Base-by-base conservation (phyloP, 2,329 filamentous ascomycete species). In the Fusarium longipes region DNA sequence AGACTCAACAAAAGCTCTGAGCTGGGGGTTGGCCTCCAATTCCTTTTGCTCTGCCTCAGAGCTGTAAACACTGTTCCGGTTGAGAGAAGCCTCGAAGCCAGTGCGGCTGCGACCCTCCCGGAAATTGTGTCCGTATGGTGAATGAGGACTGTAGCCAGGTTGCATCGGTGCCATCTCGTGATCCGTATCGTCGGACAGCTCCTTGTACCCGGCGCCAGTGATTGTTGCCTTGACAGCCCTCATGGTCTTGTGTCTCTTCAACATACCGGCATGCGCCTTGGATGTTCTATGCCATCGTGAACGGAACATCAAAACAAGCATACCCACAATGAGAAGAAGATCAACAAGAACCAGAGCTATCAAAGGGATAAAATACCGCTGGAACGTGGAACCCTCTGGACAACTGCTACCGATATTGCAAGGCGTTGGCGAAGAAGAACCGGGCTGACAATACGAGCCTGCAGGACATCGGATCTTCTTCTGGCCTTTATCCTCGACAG, bases 371-470 rank as follows among this genome's bases (percentile, higher is more conserved):
- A 82, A 65, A 44, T 78, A 79, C 8, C 80, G 74, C 55, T 86
- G 77, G 43, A 73, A 79, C 2, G 71, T 68, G 5, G 83, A 80
- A 2, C 79, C 80, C 45, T 77, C 78, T 0, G 81, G 82, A 57
- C 85, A 87, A 6, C 72, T 64, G 30, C 83, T 84, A 1, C 82
- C 82, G 5, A 76, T 48, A 17, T 73, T 73, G 60, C 85, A 87
- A 12, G 82, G 81, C 5, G 80, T 82, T 3, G 85, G 83, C 8
- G 78, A 74, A 2, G 79, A 71, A 6, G 82, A 80, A 8, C 85
- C 85, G 1, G 80, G 79, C 29, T 83, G 84, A 61, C 85, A 87
- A 64, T 83, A 87, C 4, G 77, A 77, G 24, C 84, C 84, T 10
- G 75, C 60, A 0, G 83, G 83, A 50, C 85, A 87, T 11, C 60